Base-by-base conservation (phyloP, 1,284 basidiomycete species). In the Sporisorium reilianum region DNA sequence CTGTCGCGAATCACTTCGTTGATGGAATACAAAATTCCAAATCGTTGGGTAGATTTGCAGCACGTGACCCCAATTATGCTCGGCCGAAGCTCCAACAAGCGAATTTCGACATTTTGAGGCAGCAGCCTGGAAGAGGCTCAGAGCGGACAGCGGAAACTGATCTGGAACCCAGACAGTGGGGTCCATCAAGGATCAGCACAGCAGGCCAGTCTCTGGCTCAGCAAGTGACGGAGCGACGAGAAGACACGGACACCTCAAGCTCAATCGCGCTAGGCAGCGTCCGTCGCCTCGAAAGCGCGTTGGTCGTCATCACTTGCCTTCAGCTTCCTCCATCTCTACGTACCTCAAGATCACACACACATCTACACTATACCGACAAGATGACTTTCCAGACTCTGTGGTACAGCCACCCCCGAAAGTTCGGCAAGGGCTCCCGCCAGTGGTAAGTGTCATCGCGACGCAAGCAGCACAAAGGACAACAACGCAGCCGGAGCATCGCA, bases 371-470 rank as follows among this genome's bases (percentile, higher is more conserved):
- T 40, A 25, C 30, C 60, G 62, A 73, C 80, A 84, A 77, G 46
- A 84, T 83, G 82, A 75, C 82, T 75, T 82, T 83, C 77, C 63
- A 71, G 49, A 78, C 77, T 64, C 62, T 82, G 58, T 84, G 82
- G 82, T 82, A 75, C 81, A 77, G 73, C 71, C 80, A 79, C 73
- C 77, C 77, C 55, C 77, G 78, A 72, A 78, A 79, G 67, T 79
- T 70, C 72, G 80, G 79, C 64, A 84, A 84, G 78, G 82, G 82
- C 64, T 79, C 80, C 23, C 82, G 82, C 34, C 64, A 77, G 55
- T 84, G 81, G 81, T 83, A 59, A 73, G 81, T 81, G 49, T 72
- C 45, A 49, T n/a, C 48, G 25, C 34, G 34, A 38, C n/a, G 10
- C 32, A 61, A 22, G 18, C 28, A 28, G n/a, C 49, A 34, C 26